Base-by-base conservation (phyloP, 2,329 filamentous ascomycete genomes). In the Fusarium bulbicola region DNA sequence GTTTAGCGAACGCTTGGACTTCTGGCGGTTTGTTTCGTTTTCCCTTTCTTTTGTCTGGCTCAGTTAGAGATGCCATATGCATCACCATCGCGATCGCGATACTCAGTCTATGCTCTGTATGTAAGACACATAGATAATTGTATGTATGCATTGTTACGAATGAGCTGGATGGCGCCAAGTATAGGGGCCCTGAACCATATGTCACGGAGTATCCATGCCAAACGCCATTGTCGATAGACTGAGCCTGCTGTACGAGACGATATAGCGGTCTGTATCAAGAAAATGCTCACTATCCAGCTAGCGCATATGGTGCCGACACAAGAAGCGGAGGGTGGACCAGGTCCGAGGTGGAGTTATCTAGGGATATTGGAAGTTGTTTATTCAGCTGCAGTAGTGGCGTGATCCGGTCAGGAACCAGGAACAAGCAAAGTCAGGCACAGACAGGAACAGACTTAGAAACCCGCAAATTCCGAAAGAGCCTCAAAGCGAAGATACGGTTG, bases 391-490 rank as follows among this genome's bases (percentile, higher is more conserved):
- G 18, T 59, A 59, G 72, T 75, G 66, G 72, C 66, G 58, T 68
- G 63, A 73, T 64, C 69, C 49, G 59, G 58, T 49, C 59, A 76
- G 71, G 73, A 67, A 73, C 63, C 72, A 75, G 74, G 74, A 75
- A 76, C 72, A 60, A 72, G 63, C 34, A 63, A 62, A 42, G 45
- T 21, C 63, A 58, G 59, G 50, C 61, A 68, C 66, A 68, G 57
- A 68, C 63, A 68, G 58, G 46, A 54, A 67, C 46, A 59, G 34
- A 56, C 39, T 64, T 32, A 32, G 47, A 46, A 66, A 59, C 45
- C 47, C 52, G 34, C 26, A 59, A 36, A 57, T 58, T 72, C 52
- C 45, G 42, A 47, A 59, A 57, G 63, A 70, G 50, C 68, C 32
- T 70, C 60, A n/a, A 52, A 42, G 46, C n/a, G 34, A 26, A 47